A percentile compares a stretch with the other conserved stretches of the same genome.
These are phyloP conservation scores for Choanephora cucurbitarum DNA, from an alignment of 371 early-diverging fungal genomes.

Conservation along the genomic window DNA sequence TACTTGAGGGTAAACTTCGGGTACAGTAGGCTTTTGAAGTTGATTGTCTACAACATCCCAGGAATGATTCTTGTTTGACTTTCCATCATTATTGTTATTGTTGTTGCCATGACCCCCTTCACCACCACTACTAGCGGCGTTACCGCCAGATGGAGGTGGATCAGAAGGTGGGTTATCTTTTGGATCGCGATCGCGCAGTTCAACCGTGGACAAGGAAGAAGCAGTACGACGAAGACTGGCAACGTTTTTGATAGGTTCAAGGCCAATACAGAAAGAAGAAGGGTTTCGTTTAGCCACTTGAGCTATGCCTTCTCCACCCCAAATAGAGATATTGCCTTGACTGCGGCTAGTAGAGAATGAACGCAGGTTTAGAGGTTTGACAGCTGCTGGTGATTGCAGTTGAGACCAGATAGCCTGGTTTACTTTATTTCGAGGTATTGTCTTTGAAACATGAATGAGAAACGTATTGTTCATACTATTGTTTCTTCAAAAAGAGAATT, in stretches of 20 bases:
- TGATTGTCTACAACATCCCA: constrained; percentile 58
- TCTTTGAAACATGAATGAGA: constrained; percentile 54
- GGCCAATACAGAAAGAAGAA: constrained; percentile 34
- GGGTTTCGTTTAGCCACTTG: constrained; percentile 27
- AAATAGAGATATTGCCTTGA: constrained; percentile 35
- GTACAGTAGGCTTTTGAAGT: constrained; percentile 75
- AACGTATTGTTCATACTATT: constrained; percentile 35
- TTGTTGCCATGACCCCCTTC: constrained; percentile 27
- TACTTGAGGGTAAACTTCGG: constrained; percentile 88
- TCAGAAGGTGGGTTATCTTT: constrained; percentile 31
- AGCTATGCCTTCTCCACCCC: constrained; percentile 38
- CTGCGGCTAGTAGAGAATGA: constrained; percentile 31
- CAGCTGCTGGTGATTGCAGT: constrained; percentile 22
- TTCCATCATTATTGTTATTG: constrained; percentile 23
- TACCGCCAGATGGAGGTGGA: constrained; percentile 22
- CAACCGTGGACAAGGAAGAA: constrained; percentile 17
- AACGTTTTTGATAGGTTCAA: constrained; percentile 39
- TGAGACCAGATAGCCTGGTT: constrained; percentile 44
- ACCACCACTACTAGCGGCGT: constrained; percentile 24
- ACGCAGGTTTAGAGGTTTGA: constrained; percentile 27
- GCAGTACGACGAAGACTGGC: constrained; percentile 31
- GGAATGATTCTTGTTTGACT: constrained; percentile 16
- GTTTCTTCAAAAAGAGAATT: background rate
- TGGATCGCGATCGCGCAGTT: constrained; percentile 40
- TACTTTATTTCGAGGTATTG: constrained; percentile 47